A percentile compares a stretch with the other conserved stretches of the same genome.
These are phyloP conservation scores for Domatiomyces catenatus DNA, from an alignment of 2,329 filamentous ascomycete species.

Conservation along the genomic window DNA sequence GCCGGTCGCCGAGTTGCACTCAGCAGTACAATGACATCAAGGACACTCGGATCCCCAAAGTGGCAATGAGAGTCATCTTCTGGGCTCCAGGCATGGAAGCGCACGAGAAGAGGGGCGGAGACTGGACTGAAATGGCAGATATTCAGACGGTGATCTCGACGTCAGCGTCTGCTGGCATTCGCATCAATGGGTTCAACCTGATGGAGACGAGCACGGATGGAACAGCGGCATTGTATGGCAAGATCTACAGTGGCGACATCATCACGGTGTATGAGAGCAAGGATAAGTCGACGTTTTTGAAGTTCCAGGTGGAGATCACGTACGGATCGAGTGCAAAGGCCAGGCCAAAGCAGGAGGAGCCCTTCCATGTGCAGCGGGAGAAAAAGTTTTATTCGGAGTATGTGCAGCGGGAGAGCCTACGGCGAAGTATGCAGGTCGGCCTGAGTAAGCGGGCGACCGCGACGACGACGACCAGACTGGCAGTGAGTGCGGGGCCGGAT, in stretches of 20 bases:
- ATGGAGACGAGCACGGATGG: slow-evolving; percentile 38
- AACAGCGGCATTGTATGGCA: slow-evolving; percentile 43
- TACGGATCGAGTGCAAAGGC: slow-evolving; percentile 29
- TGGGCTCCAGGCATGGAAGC: slow-evolving; percentile 55
- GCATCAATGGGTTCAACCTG: slow-evolving; percentile 58
- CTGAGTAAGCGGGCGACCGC: neutral
- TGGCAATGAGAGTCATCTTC: slow-evolving; percentile 62
- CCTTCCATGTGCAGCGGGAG: slow-evolving; percentile 27
- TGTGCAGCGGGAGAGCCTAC: slow-evolving; percentile 12
- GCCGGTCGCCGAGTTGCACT: slow-evolving; percentile 55
- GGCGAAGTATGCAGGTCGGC: slow-evolving; percentile 4
- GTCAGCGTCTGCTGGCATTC: slow-evolving; percentile 60
- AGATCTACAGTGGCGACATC: slow-evolving; percentile 60
- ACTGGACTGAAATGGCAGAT: slow-evolving; percentile 38
- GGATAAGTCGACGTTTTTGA: slow-evolving; percentile 24
- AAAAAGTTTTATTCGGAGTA: slow-evolving; percentile 20
- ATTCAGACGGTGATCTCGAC: slow-evolving; percentile 62
- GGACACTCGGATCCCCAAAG: slow-evolving; percentile 65
- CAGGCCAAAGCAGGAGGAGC: slow-evolving; percentile 28
- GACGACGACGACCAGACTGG: neutral
- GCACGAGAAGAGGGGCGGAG: slow-evolving; percentile 39
- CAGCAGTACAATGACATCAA: slow-evolving; percentile 44
- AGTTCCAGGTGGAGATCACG: slow-evolving; percentile 32
- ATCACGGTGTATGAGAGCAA: slow-evolving; percentile 47
- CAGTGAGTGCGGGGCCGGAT: too few species aligned